Evolutionary conservation across 441 rosid species (phyloP).

Genomic region (Gossypium schwendimanii): DNA sequence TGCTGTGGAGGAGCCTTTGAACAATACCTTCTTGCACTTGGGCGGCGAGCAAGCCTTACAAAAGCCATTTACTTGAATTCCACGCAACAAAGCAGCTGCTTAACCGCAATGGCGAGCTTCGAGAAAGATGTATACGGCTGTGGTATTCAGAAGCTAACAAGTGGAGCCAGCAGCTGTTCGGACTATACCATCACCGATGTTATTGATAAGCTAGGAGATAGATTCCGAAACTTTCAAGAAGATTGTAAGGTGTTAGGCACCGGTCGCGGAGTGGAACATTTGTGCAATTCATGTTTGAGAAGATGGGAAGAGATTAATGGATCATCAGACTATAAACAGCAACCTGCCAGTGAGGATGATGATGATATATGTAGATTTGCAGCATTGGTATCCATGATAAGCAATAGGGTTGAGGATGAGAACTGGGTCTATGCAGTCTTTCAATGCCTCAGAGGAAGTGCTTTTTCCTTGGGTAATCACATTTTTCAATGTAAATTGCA

Average conservation of each 20-base stretch:
- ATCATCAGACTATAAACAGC: constrained; percentile 11
- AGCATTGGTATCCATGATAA: constrained; percentile 31
- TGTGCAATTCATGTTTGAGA: constrained; percentile 27
- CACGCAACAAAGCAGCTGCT: constrained; percentile 33
- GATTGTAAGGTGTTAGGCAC: constrained; percentile 24
- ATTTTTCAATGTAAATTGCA: neutral
- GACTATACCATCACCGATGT: constrained; percentile 28
- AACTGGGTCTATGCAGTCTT: constrained; percentile 24
- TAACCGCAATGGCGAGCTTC: constrained; percentile 15
- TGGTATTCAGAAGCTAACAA: constrained; percentile 29
- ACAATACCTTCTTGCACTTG: constrained; percentile 35
- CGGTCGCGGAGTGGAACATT: constrained; percentile 3
- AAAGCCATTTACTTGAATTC: constrained; percentile 34
- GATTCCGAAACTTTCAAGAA: constrained; percentile 20
- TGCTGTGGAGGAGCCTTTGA: constrained; percentile 29
- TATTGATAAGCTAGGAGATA: constrained; percentile 20
- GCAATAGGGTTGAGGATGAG: constrained; percentile 26
- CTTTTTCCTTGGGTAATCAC: constrained; percentile 19
- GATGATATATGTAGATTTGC: constrained; percentile 37
- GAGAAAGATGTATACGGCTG: constrained; percentile 17
- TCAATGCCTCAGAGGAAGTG: constrained; percentile 28
- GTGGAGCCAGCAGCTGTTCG: constrained; percentile 37
- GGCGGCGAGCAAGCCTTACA: constrained; percentile 26
- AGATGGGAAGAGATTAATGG: constrained; percentile 34
- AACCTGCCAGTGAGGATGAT: neutral